Conservation (phyloP, 805 yeast genomes). For the Saturnispora hagleri region DNA sequence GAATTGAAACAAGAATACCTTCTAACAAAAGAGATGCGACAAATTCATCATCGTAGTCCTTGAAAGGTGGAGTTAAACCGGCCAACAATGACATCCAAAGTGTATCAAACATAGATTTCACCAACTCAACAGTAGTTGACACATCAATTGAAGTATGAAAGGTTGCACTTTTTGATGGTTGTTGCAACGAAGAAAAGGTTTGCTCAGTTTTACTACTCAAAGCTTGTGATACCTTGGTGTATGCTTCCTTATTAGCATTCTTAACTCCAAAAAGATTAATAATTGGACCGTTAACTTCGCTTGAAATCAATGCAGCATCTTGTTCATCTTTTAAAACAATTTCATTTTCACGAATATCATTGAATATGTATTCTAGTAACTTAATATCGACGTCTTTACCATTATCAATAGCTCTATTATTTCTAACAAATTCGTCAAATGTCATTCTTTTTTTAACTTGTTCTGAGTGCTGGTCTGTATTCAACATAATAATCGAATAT, state of each 20-base stretch:
- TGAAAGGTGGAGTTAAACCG: constrained; percentile 88
- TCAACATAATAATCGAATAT: constrained; percentile 84
- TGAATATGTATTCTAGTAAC: constrained; percentile 55
- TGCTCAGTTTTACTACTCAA: constrained; percentile 85
- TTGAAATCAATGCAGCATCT: constrained; percentile 78
- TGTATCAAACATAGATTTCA: constrained; percentile 85
- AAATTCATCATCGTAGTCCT: constrained; percentile 72
- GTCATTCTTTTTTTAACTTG: constrained; percentile 86
- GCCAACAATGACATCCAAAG: constrained; percentile 97
- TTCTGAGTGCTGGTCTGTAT: constrained; percentile 88
- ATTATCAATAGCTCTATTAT: constrained; percentile 89
- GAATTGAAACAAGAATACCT: constrained; percentile 75
- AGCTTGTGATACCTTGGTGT: constrained; percentile 85
- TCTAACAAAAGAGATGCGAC: constrained; percentile 64
- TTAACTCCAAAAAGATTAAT: constrained; percentile 53
- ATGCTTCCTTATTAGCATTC: constrained; percentile 70
- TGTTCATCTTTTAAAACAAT: constrained; percentile 90
- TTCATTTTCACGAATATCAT: constrained; percentile 76
- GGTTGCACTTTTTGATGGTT: constrained; percentile 42
- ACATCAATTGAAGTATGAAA: constrained; percentile 40
- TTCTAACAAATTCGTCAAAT: constrained; percentile 72
- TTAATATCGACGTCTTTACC: constrained; percentile 76
- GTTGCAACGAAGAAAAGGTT: constrained; percentile 53
- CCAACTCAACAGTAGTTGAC: constrained; percentile 67
- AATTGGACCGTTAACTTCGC: constrained; percentile 34